A percentile compares a stretch with the other conserved stretches of the same genome.
Evolutionary conservation across 1,139 yeast species (phyloP).

Genomic region (Geotrichum fermentans): DNA sequence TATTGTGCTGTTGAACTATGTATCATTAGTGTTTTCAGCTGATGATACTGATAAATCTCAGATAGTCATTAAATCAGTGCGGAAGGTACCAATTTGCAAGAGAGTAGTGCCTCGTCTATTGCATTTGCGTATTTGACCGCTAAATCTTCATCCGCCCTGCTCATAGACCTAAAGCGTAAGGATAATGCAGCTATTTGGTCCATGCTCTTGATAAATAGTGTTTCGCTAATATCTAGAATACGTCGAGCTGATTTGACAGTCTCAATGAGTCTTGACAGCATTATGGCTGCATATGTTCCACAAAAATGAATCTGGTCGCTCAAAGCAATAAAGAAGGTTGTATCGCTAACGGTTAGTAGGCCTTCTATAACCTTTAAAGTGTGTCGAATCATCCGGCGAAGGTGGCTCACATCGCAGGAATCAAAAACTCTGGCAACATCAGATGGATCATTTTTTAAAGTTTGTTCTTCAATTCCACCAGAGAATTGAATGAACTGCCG

Average conservation of each 20-base stretch:
- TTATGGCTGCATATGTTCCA: constrained; percentile 49
- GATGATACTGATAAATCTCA: too few relatives aligned
- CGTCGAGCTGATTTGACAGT: constrained; percentile 17
- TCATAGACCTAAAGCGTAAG: constrained; percentile 11
- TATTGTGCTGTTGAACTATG: too few relatives aligned
- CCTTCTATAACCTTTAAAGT: constrained; percentile 45
- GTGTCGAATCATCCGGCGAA: constrained; percentile 34
- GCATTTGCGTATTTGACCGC: constrained; percentile 28
- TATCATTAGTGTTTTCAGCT: too few relatives aligned
- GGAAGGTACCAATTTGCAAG: constrained; percentile 14
- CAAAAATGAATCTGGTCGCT: constrained; percentile 65
- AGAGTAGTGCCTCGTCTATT: constrained; percentile 19
- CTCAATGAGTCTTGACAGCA: constrained; percentile 39
- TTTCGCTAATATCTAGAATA: constrained; percentile 13
- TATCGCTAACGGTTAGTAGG: constrained; percentile 46
- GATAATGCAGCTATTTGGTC: constrained; percentile 8
- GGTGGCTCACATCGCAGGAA: constrained; percentile 19
- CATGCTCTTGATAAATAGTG: constrained; percentile 17
- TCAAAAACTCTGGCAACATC: constrained; percentile 20
- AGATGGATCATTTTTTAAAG: constrained; percentile 11
- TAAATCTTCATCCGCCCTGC: constrained; percentile 23
- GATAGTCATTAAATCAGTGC: neutral
- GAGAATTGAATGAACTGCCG: constrained; percentile 11
- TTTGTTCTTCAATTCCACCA: constrained; percentile 1
- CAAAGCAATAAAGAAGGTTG: constrained; percentile 60